phyloP scores from a whole-genome alignment of 2,329 filamentous ascomycete genomes.

The Ascocoryne sarcoides region DNA sequence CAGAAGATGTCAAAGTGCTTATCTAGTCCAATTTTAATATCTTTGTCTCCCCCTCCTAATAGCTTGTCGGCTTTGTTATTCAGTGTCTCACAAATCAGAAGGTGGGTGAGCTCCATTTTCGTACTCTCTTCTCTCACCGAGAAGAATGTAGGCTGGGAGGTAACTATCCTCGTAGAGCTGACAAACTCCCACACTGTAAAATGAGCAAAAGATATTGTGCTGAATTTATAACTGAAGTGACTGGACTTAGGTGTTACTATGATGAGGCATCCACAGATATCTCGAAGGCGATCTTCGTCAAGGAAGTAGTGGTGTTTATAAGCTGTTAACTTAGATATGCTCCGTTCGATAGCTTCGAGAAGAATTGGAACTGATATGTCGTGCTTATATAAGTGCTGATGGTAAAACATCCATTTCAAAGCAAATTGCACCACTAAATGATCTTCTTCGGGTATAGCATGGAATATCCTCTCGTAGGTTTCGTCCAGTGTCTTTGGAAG shows the following conservation, averaged over 20 bases:
- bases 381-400: background rate
- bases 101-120: no score
- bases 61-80: no score
- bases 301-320: no score
- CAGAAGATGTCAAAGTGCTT: no score
- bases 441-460: conserved; percentile 2
- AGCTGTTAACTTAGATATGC: background rate
- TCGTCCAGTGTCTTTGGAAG: conserved; percentile 19
- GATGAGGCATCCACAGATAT: conserved; percentile 6
- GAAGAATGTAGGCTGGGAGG: background rate
- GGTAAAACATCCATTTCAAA: conserved; percentile 5
- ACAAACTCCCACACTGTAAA: conserved; percentile 5
- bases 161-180: background rate
- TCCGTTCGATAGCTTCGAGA: conserved; percentile 4
- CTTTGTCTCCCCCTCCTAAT: no score
- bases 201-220: conserved; percentile 8
- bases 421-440: conserved; percentile 1
- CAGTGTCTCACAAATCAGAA: no score
- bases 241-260: background rate
- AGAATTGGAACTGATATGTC: conserved; percentile 4
- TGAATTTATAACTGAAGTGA: no score
- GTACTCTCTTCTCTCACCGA: no score
- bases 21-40: no score
- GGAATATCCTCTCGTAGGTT: conserved; percentile 22
- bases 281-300: conserved; percentile 4